Conservation (phyloP, 2,329 filamentous ascomycete species). For the Ophiostoma quercus region DNA sequence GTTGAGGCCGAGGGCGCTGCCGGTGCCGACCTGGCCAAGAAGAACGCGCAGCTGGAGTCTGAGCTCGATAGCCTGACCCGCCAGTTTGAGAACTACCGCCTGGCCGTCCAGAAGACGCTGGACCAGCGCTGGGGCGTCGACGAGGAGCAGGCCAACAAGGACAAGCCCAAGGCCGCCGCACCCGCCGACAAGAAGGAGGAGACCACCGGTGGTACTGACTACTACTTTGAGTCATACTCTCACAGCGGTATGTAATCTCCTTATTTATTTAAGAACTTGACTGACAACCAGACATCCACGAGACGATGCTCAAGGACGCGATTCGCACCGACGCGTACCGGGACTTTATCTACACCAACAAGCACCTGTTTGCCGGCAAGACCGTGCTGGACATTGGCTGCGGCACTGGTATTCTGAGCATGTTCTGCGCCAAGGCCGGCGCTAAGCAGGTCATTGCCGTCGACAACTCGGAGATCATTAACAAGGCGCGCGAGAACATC, state of each 20-base stretch:
- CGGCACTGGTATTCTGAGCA: conserved; percentile 74
- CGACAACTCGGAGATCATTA: conserved; percentile 85
- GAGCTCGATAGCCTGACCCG: conserved; percentile 54
- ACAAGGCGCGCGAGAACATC: conserved; percentile 79
- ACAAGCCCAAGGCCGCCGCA: conserved; percentile 17
- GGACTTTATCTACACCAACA: conserved; percentile 91
- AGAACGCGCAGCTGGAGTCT: conserved; percentile 54
- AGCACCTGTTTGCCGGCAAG: conserved; percentile 79
- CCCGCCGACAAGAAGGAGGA: conserved; percentile 27
- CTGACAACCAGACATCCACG: conserved; percentile 66
- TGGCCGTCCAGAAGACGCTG: conserved; percentile 61
- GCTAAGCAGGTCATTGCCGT: conserved; percentile 83
- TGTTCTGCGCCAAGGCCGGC: conserved; percentile 90
- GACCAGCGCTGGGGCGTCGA: conserved; percentile 60
- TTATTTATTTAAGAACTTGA: not conserved
- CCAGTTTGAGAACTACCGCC: conserved; percentile 61
- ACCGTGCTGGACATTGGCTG: conserved; percentile 88
- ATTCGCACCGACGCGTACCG: conserved; percentile 87
- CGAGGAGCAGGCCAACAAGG: conserved; percentile 37
- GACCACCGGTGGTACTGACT: conserved; percentile 39
- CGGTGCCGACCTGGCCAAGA: conserved; percentile 37
- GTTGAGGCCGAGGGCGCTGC: not conserved
- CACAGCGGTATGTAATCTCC: conserved; percentile 47
- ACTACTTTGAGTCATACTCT: conserved; percentile 59
- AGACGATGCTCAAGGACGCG: conserved; percentile 89